phyloP scores from a whole-genome alignment of 2,329 filamentous ascomycete species.

The Ophiostoma montium region DNA sequence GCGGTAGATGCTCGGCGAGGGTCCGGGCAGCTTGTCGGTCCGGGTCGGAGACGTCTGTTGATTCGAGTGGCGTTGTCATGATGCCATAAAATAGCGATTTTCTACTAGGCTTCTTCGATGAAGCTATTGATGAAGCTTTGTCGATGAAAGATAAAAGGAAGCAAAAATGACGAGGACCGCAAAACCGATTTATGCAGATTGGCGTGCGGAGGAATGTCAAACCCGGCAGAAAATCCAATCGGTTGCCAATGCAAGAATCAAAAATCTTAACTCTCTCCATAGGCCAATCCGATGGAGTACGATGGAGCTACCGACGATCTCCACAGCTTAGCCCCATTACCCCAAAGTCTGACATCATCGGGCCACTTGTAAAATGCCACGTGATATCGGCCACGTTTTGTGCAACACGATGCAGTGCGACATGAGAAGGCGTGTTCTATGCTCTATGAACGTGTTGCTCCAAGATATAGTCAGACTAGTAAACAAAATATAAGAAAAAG shows the following conservation, averaged over 20 bases:
- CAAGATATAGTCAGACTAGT: not conserved
- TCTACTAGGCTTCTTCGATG: not conserved
- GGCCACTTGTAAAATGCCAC: not conserved
- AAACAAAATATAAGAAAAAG: not conserved
- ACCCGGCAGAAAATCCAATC: no score
- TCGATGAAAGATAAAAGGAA: not conserved
- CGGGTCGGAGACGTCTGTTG: not conserved
- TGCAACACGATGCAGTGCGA: no score
- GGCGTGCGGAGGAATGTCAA: no score
- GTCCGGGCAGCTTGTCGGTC: conserved; percentile 13
- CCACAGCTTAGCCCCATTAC: not conserved
- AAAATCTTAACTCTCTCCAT: no score
- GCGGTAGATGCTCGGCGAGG: conserved; percentile 21
- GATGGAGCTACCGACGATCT: not conserved
- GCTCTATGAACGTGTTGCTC: not conserved
- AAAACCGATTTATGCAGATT: no score
- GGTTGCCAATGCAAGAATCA: no score
- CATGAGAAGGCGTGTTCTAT: no score
- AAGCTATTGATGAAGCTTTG: not conserved
- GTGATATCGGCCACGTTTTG: no score
- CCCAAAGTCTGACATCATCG: conserved; percentile 5
- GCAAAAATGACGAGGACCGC: no score
- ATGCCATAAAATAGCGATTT: conserved; percentile 3
- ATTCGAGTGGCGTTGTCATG: conserved; percentile 7
- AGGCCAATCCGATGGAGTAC: not conserved